These are phyloP conservation scores for Colletotrichum tofieldiae DNA, from an alignment of 2,329 filamentous ascomycete genomes.

Conservation along the genomic window DNA sequence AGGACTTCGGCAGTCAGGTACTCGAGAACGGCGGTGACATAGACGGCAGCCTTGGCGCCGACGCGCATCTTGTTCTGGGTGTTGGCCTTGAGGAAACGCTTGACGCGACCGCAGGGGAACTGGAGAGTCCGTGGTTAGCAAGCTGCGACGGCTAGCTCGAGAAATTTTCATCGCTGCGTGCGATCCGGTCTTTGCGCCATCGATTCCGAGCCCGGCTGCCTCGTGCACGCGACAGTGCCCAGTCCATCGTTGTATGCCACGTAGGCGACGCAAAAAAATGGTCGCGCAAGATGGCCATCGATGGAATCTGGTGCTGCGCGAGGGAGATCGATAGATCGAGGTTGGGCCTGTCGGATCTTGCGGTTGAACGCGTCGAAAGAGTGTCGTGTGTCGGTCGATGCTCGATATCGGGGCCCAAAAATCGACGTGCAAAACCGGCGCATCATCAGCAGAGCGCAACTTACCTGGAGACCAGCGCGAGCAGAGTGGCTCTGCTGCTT, in stretches of 20 bases:
- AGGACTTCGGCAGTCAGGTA: constrained; percentile 98
- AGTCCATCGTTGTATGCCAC: constrained; percentile 1
- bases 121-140: constrained; percentile 56
- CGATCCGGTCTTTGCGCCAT: constrained; percentile 28
- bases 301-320: neutral
- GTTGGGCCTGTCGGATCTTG: neutral
- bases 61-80: constrained; percentile 99
- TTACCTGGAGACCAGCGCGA: constrained; percentile 95
- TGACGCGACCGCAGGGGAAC: constrained; percentile 99
- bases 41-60: constrained; percentile 97
- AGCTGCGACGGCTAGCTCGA: neutral
- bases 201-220: constrained; percentile 18
- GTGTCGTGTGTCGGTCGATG: constrained; percentile 29
- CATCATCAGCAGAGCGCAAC: constrained; percentile 54
- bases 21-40: constrained; percentile 97
- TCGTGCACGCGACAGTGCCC: constrained; percentile 35
- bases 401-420: constrained; percentile 38
- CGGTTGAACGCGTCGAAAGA: constrained; percentile 42
- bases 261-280: neutral
- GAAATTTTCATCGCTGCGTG: constrained; percentile 27
- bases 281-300: constrained; percentile 11
- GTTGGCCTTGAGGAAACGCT: constrained; percentile 99
- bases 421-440: constrained; percentile 42
- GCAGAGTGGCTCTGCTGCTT: constrained; percentile 97
- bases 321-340: neutral